Conservation (phyloP, 768 basidiomycete species). For the Epithele typhae region DNA sequence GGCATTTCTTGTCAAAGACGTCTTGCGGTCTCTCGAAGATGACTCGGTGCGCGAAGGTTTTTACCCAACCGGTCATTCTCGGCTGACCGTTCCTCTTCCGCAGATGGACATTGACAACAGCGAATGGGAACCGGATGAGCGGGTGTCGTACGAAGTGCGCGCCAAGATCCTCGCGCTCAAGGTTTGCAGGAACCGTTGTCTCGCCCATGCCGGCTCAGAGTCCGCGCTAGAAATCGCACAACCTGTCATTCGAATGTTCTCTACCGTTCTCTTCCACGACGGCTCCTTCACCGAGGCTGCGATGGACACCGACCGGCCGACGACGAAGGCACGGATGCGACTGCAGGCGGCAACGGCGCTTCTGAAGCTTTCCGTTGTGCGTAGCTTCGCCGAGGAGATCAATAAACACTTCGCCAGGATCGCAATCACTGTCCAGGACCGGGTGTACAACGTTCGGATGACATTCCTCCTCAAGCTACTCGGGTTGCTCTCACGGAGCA, state of each 20-base stretch:
- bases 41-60: too few species aligned
- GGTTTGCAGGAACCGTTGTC: constrained; percentile 74
- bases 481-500: constrained; percentile 53
- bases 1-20: constrained; percentile 61
- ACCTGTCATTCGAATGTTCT: constrained; percentile 75
- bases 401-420: constrained; percentile 60
- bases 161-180: constrained; percentile 79
- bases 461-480: constrained; percentile 74
- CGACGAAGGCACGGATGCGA: constrained; percentile 72
- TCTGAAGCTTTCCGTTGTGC: constrained; percentile 66
- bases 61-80: too few species aligned
- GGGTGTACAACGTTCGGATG: constrained; percentile 82
- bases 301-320: constrained; percentile 42
- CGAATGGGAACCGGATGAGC: constrained; percentile 75
- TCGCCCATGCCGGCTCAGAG: constrained; percentile 58
- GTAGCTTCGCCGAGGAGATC: constrained; percentile 54
- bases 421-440: constrained; percentile 80
- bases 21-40: constrained; percentile 46
- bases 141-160: constrained; percentile 50
- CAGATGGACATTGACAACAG: constrained; percentile 50
- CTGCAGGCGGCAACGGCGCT: constrained; percentile 79
- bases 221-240: constrained; percentile 62
- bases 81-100: neutral
- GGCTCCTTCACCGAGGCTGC: constrained; percentile 61
- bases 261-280: constrained; percentile 60